A percentile compares a stretch with the other conserved stretches of the same genome.
phyloP scores from a whole-genome alignment of 129 eudicot genomes.

The Escallonia rubra region DNA sequence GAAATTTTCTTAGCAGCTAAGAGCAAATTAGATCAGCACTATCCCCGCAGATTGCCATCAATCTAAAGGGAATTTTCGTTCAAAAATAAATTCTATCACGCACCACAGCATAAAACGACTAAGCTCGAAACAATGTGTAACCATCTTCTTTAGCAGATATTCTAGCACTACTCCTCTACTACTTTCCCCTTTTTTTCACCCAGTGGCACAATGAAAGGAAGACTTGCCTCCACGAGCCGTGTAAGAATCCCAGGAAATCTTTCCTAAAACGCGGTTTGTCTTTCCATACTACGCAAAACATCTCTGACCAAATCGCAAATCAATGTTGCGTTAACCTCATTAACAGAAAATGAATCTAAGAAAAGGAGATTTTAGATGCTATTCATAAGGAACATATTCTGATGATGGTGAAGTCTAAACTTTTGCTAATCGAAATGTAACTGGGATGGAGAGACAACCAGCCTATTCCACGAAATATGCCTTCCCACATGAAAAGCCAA shows the following conservation, averaged over 20 bases:
- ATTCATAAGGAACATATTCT: neutral
- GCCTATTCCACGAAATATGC: slow-evolving; percentile 27
- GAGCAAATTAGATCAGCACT: neutral
- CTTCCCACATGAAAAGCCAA: slow-evolving; percentile 20
- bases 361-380: neutral
- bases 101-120: too few relatives aligned
- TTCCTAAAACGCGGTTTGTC: too few relatives aligned
- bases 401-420: slow-evolving; percentile 1
- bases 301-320: neutral
- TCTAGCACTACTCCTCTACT: too few relatives aligned
- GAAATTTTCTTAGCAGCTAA: neutral
- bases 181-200: too few relatives aligned
- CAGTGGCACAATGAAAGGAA: too few relatives aligned
- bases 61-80: too few relatives aligned
- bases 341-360: neutral
- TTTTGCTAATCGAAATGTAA: slow-evolving; percentile 3
- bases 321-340: neutral
- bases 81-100: too few relatives aligned
- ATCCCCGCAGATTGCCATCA: neutral
- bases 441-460: slow-evolving; percentile 13
- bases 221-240: too few relatives aligned
- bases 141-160: too few relatives aligned
- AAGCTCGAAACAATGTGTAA: too few relatives aligned
- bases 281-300: too few relatives aligned
- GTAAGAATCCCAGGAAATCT: too few relatives aligned